Base-by-base conservation (phyloP, 2,329 filamentous ascomycete species). In the Biscogniauxia mediterranea region DNA sequence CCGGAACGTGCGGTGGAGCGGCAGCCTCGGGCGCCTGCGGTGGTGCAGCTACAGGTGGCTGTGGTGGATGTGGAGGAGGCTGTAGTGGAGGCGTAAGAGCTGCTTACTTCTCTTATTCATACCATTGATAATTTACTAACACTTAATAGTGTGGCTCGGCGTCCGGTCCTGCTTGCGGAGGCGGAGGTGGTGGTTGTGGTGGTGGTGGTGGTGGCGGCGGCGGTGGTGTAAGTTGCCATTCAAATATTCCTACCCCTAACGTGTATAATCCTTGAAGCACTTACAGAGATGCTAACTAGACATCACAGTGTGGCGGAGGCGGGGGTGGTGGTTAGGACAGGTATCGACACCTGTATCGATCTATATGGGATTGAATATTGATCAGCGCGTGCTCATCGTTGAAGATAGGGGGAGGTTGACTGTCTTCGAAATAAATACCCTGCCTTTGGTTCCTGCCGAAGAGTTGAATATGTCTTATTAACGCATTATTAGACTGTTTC, bases 1-100 rank as follows among this genome's bases (percentile, higher is more conserved):
- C 70, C 2, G 85, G 83, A 0, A 84, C 80, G 1, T 87, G 84
- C 65, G 77, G 77, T 1, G 75, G 68, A 4, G 76, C 69, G 7
- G 68, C 74, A 15, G 75, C 69, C 15, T 64, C 74, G 26, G 80
- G 76, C 1, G 78, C 77, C 9, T 81, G 79, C 62, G 64, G 57
- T 20, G 66, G 66, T 13, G 77, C 77, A 17, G 78, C 75, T 0
- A 64, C 61, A 20, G 64, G 64, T 1, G 61, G 58, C 11, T 71
- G 71, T 38, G 70, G 75, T 38, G 80, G 77, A 58, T 72, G 76
- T 52, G 73, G 74, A 11, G 70, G 68, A 5, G 61, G 67, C 13
- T 69, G 71, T n/a, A 57, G 57, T 3, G 60, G 60, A 13, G 52
- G 58, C 46, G 68, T 70, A 61, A 69, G 67, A 64, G 3, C 1